Evolutionary conservation across 768 basidiomycete species (phyloP), one percentile per base, ranked within the genome.

Genomic region (Suillus cothurnatus): DNA sequence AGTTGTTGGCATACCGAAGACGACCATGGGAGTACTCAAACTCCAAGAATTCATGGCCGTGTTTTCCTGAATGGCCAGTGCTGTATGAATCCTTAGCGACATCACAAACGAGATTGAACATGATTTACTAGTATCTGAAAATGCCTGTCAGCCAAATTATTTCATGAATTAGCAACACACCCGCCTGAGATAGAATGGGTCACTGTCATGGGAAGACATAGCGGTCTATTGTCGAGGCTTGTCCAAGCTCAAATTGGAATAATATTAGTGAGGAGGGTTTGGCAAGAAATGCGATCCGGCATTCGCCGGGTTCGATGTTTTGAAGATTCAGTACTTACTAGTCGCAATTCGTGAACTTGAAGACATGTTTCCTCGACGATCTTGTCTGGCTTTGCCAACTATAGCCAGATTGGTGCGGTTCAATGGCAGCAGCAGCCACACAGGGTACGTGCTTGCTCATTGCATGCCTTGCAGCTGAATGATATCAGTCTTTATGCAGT

Each of bases 11-110:
- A 77, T 99, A 99, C 70, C 97, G 88, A 63, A 99, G 85, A 69
- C 97, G 90, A 45, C 97, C 97, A 81, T 96, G 93, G 17, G 94
- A 92, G 81, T 98, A 98, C 78, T 99, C 97, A 72, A 99, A 99
- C 77, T 99, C 97, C 55, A 99, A 85, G 77, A 99, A 99, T 77
- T 97, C 95, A 80, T 97, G 95, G 26, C 95, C 96, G 72, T 97
- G 95, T 77, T 95, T 95, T 66, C 97, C 97, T 72, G 95, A 96
- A 78, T 99, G 97, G n/a, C 97, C 97, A 36, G 96, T 97, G 64
- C 68, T 69, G 50, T 23, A 66, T 9, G 34, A 23, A 21, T 26
- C 32, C 17, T 61, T 55, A 69, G 21, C 53, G 45, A 61, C 28
- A 61, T 23, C 23, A 64, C 36, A 68, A 36, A 45, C 4, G 9